A percentile compares a stretch with the other conserved stretches of the same genome.
Conservation (phyloP, 2,329 filamentous ascomycete genomes). For the Monosporascus sp. region DNA sequence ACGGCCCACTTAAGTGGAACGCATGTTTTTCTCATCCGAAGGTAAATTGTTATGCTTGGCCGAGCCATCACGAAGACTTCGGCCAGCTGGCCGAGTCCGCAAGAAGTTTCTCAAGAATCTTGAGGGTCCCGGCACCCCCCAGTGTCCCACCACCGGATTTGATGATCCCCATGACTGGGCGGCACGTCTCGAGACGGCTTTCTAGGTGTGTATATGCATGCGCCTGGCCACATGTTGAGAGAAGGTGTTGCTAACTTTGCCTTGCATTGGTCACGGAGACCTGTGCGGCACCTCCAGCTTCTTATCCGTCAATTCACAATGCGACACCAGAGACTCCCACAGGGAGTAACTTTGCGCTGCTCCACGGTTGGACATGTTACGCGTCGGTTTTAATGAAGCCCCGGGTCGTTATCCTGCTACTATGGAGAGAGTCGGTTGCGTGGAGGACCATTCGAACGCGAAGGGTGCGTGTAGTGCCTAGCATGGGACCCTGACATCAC, state of each 20-base stretch:
- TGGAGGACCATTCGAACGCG: conserved; percentile 33
- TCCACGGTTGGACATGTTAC: conserved; percentile 44
- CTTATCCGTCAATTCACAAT: conserved; percentile 46
- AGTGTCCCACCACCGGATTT: conserved; percentile 41
- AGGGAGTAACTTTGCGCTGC: conserved; percentile 46
- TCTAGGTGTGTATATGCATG: conserved; percentile 50
- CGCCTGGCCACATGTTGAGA: conserved; percentile 38
- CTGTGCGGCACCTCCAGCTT: conserved; percentile 51
- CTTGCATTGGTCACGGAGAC: conserved; percentile 49
- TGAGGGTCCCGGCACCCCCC: conserved; percentile 42
- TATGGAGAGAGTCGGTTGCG: conserved; percentile 34
- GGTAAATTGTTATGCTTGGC: too few species aligned
- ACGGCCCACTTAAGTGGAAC: too few species aligned
- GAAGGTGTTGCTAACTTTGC: conserved; percentile 40
- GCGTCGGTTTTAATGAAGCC: conserved; percentile 46
- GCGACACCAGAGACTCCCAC: conserved; percentile 50
- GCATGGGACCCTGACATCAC: too few species aligned
- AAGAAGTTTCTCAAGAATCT: conserved; percentile 40
- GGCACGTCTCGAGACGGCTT: conserved; percentile 34
- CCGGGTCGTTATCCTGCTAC: conserved; percentile 42
- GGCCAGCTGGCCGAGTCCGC: too few species aligned
- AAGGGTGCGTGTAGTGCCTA: conserved; percentile 32
- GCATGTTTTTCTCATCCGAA: too few species aligned
- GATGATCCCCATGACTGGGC: conserved; percentile 47
- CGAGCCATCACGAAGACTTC: too few species aligned